These are phyloP conservation scores for Synchytrium microbalum DNA, from an alignment of 371 early-diverging fungal species.

Conservation along the genomic window DNA sequence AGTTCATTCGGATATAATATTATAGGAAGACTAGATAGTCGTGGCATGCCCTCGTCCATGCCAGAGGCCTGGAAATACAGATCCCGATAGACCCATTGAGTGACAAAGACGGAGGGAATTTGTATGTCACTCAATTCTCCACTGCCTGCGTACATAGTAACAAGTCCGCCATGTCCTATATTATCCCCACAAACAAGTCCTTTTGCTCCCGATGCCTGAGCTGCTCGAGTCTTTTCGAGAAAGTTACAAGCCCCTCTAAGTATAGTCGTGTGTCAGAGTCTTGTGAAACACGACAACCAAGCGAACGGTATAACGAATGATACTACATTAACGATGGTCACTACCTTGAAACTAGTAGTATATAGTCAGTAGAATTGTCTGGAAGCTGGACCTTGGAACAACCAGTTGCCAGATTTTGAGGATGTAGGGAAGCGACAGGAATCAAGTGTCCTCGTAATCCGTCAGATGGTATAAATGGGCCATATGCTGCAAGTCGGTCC, in stretches of 20 bases:
- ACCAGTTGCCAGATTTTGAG: constrained; percentile 21
- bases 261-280: constrained; percentile 15
- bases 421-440: constrained; percentile 5
- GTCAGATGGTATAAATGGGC: constrained; percentile 12
- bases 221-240: constrained; percentile 20
- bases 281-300: constrained; percentile 88
- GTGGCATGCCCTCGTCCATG: not conserved
- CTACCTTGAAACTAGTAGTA: not conserved
- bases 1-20: constrained; percentile 15
- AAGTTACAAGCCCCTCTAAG: not conserved
- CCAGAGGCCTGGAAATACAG: not conserved
- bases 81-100: constrained; percentile 5
- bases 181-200: constrained; percentile 9
- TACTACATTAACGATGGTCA: too few species aligned
- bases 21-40: constrained; percentile 9
- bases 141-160: constrained; percentile 79
- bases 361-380: constrained; percentile 46
- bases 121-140: constrained; percentile 27
- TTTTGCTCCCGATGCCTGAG: constrained; percentile 82
- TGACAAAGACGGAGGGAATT: constrained; percentile 34
- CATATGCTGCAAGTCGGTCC: constrained; percentile 25
- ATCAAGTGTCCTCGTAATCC: constrained; percentile 16
- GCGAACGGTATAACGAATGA: too few species aligned
- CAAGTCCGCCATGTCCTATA: constrained; percentile 9
- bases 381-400: constrained; percentile 66